These are phyloP conservation scores for Acacia pycnantha DNA, from an alignment of 331 rosid species.

Conservation along the genomic window DNA sequence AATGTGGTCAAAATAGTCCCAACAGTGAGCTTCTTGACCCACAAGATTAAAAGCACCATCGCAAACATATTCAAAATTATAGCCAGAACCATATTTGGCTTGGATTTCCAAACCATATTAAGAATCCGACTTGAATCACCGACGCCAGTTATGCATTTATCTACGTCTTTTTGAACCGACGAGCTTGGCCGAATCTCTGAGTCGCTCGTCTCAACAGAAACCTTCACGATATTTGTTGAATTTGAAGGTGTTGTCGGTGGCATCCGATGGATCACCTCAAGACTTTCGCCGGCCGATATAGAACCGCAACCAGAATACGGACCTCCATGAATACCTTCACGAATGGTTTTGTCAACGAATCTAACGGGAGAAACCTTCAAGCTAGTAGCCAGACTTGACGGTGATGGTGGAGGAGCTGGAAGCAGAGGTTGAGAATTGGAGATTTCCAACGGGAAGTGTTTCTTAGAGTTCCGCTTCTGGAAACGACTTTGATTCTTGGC, in stretches of 20 bases:
- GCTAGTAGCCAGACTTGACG: no score
- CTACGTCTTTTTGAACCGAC: neutral
- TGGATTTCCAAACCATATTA: neutral
- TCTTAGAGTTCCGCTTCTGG: no score
- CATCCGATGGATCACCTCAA: constrained; percentile 1
- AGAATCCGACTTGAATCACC: neutral
- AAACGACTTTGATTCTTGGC: no score
- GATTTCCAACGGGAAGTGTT: no score
- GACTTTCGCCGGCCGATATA: neutral
- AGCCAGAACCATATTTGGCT: neutral
- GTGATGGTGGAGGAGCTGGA: no score
- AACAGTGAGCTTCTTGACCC: constrained; percentile 47
- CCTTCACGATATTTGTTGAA: neutral
- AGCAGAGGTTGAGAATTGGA: no score
- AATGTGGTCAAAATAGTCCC: constrained; percentile 74
- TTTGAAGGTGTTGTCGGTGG: constrained; percentile 25
- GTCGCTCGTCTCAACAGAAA: neutral
- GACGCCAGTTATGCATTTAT: neutral
- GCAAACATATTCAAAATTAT: constrained; percentile 34
- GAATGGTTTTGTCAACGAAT: no score
- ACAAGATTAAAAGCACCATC: constrained; percentile 41
- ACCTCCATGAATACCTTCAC: no score
- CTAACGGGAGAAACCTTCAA: no score
- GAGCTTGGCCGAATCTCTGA: neutral
- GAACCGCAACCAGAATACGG: neutral